phyloP scores from a whole-genome alignment of 2,329 filamentous ascomycete species.

The Mycosphaerella arachidis region DNA sequence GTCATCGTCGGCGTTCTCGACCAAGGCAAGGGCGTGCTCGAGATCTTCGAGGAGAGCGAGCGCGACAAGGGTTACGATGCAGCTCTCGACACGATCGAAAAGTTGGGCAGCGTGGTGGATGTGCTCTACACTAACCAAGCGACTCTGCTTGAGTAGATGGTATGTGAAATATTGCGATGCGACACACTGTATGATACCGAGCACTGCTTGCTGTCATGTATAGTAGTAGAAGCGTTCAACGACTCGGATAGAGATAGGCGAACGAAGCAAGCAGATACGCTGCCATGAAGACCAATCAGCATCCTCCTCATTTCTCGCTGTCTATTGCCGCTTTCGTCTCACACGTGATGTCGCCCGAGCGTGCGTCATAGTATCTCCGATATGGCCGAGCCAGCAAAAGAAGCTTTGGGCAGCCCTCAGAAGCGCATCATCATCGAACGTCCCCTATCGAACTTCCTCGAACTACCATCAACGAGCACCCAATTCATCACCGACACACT shows the following conservation, averaged over 20 bases:
- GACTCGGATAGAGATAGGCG: not conserved
- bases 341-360: not conserved
- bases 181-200: not conserved
- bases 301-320: not conserved
- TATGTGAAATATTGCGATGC: not conserved
- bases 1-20: slow-evolving; percentile 96
- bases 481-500: not conserved
- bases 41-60: slow-evolving; percentile 93
- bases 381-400: not conserved
- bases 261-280: slow-evolving; percentile 2
- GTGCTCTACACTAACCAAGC: slow-evolving; percentile 97
- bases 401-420: not conserved
- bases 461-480: not conserved
- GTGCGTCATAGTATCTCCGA: not conserved
- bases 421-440: slow-evolving; percentile 1
- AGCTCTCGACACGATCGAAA: slow-evolving; percentile 90
- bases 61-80: slow-evolving; percentile 92
- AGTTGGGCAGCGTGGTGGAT: slow-evolving; percentile 94
- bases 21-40: slow-evolving; percentile 94
- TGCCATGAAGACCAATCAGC: not conserved
- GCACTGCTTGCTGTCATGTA: slow-evolving; percentile 5
- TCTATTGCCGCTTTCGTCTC: not conserved
- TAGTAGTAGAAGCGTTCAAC: not conserved
- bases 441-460: not conserved
- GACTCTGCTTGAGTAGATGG: slow-evolving; percentile 77